phyloP scores from a whole-genome alignment of 106 monocot genomes.

The Platanthera guangdongensis region DNA sequence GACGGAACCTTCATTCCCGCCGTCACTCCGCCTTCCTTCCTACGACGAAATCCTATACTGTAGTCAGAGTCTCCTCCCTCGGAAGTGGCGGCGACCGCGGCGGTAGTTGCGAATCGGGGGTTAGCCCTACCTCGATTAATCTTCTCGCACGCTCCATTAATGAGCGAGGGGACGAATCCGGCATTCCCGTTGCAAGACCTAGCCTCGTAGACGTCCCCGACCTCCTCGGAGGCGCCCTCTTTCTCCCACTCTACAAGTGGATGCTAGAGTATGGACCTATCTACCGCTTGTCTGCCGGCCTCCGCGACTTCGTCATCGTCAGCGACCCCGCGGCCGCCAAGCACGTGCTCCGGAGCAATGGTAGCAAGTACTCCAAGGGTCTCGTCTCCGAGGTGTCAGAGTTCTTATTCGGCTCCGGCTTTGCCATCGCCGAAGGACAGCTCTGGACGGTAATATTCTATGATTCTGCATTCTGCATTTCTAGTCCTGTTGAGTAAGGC shows the following conservation, averaged over 20 bases:
- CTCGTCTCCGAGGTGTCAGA: conserved; percentile 90
- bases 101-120: conserved; percentile 44
- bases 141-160: conserved; percentile 13
- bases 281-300: conserved; percentile 87
- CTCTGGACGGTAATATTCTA: conserved; percentile 68
- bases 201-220: conserved; percentile 89
- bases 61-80: neutral
- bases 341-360: conserved; percentile 81
- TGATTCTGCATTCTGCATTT: neutral
- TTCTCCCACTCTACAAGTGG: conserved; percentile 96
- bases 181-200: conserved; percentile 71
- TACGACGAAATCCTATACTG: neutral
- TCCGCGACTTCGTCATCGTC: conserved; percentile 79
- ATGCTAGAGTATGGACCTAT: conserved; percentile 78
- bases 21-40: neutral
- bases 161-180: conserved; percentile 43
- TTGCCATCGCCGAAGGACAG: conserved; percentile 76
- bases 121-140: conserved; percentile 92
- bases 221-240: conserved; percentile 94
- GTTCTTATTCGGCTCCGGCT: conserved; percentile 91
- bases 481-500: neutral
- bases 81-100: neutral
- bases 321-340: conserved; percentile 81
- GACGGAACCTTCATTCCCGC: neutral
- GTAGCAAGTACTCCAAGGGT: conserved; percentile 75